A percentile compares a stretch with the other conserved stretches of the same genome.
Conservation (phyloP, 2,329 filamentous ascomycete genomes). For the Lecanicillium sp. region DNA sequence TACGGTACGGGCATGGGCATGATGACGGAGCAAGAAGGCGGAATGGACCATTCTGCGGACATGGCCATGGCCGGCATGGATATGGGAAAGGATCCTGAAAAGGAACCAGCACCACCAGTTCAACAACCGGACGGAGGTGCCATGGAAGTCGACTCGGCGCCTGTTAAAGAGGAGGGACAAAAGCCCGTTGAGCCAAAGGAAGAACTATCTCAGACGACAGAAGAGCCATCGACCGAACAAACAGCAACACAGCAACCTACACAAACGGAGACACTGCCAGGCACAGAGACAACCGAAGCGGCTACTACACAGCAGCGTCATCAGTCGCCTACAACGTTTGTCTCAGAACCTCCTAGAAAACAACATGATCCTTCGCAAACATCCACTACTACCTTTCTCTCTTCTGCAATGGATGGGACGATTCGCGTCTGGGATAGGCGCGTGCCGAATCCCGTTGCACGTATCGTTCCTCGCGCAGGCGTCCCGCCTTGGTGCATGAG, state of each 20-base stretch:
- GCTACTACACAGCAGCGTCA: conserved; percentile 11
- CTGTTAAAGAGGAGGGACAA: conserved; percentile 1
- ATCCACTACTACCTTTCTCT: conserved; percentile 75
- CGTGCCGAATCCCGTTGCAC: conserved; percentile 66
- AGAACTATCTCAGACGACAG: not conserved
- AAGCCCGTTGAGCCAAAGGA: conserved; percentile 2
- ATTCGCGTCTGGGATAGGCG: conserved; percentile 91
- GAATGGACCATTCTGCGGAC: conserved; percentile 33
- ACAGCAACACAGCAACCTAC: conserved; percentile 2
- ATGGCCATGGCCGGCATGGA: conserved; percentile 31
- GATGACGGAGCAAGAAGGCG: conserved; percentile 31
- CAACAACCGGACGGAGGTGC: conserved; percentile 13
- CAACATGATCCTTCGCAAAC: conserved; percentile 48
- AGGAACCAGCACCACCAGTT: conserved; percentile 15
- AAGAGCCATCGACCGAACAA: not conserved
- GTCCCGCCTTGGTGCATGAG: conserved; percentile 97
- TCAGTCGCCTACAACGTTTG: conserved; percentile 20
- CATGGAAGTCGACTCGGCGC: conserved; percentile 20
- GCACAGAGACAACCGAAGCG: not conserved
- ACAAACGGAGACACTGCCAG: conserved; percentile 1
- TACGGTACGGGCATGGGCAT: conserved; percentile 67
- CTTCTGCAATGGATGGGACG: conserved; percentile 78
- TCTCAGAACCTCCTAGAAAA: conserved; percentile 26
- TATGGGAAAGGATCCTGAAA: conserved; percentile 12
- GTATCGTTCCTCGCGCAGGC: conserved; percentile 63